These are phyloP conservation scores for Deakozyma indianensis DNA, from an alignment of 805 yeast genomes.

Conservation along the genomic window DNA sequence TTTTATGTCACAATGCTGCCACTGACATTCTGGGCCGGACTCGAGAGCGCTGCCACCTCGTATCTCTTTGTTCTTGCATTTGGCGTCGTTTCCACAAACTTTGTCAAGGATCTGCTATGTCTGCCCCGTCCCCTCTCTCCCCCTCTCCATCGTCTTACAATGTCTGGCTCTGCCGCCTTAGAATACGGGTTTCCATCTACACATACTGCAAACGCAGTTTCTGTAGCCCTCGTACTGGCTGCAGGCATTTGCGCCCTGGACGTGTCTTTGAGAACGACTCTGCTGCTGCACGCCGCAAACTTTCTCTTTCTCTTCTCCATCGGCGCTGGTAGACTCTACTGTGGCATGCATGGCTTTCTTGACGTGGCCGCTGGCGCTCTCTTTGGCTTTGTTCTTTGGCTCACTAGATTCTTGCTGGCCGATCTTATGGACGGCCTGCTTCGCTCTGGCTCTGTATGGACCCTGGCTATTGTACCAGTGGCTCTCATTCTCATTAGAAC, in stretches of 20 bases:
- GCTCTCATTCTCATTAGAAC: slow-evolving; percentile 41
- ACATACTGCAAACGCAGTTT: slow-evolving; percentile 89
- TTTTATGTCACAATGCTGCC: slow-evolving; percentile 87
- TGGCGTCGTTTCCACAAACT: slow-evolving; percentile 48
- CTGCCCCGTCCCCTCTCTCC: slow-evolving; percentile 89
- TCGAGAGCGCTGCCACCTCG: slow-evolving; percentile 41
- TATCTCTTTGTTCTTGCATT: slow-evolving; percentile 48
- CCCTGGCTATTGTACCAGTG: slow-evolving; percentile 17
- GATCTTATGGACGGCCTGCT: slow-evolving; percentile 30
- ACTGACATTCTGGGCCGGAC: slow-evolving; percentile 70
- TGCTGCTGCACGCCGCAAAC: slow-evolving; percentile 6
- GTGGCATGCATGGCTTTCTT: slow-evolving; percentile 94
- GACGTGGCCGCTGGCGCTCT: slow-evolving; percentile 57
- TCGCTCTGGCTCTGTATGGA: slow-evolving; percentile 3
- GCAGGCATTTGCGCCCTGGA: slow-evolving; percentile 18
- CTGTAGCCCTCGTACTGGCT: slow-evolving; percentile 37
- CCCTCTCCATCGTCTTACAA: slow-evolving; percentile 76
- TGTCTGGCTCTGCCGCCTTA: slow-evolving; percentile 78
- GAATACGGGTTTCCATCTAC: slow-evolving; percentile 94
- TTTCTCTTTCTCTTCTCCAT: slow-evolving; percentile 46
- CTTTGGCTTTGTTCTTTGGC: slow-evolving; percentile 43
- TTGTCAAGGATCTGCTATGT: slow-evolving; percentile 70
- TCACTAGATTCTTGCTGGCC: slow-evolving; percentile 30
- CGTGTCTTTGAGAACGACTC: slow-evolving; percentile 2
- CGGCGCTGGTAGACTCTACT: slow-evolving; percentile 70